Evolutionary conservation across 1,139 yeast species (phyloP), one percentile per base, ranked within the genome.

Genomic region (Yamadazyma membranifaciens): DNA sequence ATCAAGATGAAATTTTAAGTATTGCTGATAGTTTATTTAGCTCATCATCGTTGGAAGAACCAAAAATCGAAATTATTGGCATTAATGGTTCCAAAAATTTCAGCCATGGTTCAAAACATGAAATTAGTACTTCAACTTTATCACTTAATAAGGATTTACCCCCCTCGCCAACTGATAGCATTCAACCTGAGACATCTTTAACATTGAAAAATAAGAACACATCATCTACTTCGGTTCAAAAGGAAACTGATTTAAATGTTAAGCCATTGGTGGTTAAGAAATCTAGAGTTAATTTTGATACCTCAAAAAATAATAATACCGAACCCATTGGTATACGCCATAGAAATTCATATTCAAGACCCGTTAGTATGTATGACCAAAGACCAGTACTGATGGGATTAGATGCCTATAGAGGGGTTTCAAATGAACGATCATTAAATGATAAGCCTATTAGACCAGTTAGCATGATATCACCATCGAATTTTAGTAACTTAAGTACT

Each of bases 21-120:
- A 44, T 49, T 9, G 41, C 35, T 11, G 54, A 50, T 35, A 49
- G 54, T 39, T 43, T 50, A 28, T 50, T 50, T 39, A 45, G 50
- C 33, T 37, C 27, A 9, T 33, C 31, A 9, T 39, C 38, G 22
- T 25, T 32, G 3, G 38, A 36, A 12, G 15, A 12, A 16, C 28
- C 34, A 11, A 10, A 9, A 28, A 17, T 27, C 13, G 33, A 16
- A 28, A 15, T 32, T 16, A n/a, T 29, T 20, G 24, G 24, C 5
- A 20, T 20, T 20, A 20, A 20, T 20, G 24, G 24, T 20, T 20
- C 24, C 24, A 20, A 20, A 20, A 6, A 5, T 20, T 5, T 6
- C 5, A 20, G 7, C 7, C 24, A 20, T 6, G 24, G 24, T 20
- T 20, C 24, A 7, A 20, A 20, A 20, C 5, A 5, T 20, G 7